These are phyloP conservation scores for rapeseed (Brassica napus) DNA, from an alignment of 345 rosid genomes.

Conservation along the genomic window Da-Ae NC_063452.1:28258501-28259000, in stretches of 20 bases:
- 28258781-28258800: background rate
- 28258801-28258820: conserved; percentile 1
- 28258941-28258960: background rate
- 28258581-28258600: background rate
- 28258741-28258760: background rate
- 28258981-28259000: conserved; percentile 48
- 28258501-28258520: conserved; percentile 63
- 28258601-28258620: conserved; percentile 2
- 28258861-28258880: conserved; percentile 66
- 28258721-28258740: background rate
- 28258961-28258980: background rate
- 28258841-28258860: conserved; percentile 86
- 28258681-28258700: conserved; percentile 2
- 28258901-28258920: background rate
- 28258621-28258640: conserved; percentile 22
- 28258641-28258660: background rate
- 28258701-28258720: background rate
- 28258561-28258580: background rate
- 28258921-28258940: conserved; percentile 15
- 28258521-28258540: conserved; percentile 71
- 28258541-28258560: conserved; percentile 77
- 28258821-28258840: conserved; percentile 74
- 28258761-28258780: background rate
- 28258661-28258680: conserved; percentile 23
- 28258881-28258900: conserved; percentile 72